These are phyloP conservation scores for Simplicillium sp. DNA, from an alignment of 2,329 filamentous ascomycete genomes.

Conservation along the genomic window DNA sequence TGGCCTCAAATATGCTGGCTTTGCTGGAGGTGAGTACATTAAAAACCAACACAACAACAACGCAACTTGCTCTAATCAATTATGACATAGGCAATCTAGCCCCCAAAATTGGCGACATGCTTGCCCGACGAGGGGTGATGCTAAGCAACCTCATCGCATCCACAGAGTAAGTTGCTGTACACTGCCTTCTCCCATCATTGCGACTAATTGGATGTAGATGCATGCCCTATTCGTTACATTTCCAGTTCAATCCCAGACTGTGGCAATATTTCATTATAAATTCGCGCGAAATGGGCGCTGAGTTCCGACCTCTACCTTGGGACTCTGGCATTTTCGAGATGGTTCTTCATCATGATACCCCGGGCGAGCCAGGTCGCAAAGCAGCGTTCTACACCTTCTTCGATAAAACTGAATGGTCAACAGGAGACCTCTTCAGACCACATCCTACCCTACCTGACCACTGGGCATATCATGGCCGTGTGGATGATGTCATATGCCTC, in stretches of 20 bases:
- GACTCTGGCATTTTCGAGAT: slow-evolving; percentile 26
- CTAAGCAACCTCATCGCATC: slow-evolving; percentile 27
- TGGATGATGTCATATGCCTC: slow-evolving; percentile 38
- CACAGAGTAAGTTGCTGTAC: slow-evolving; percentile 24
- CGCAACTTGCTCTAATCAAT: background rate
- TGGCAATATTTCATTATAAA: slow-evolving; percentile 32
- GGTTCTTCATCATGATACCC: slow-evolving; percentile 25
- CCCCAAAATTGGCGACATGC: slow-evolving; percentile 22
- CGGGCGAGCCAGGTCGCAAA: slow-evolving; percentile 22
- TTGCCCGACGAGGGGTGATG: slow-evolving; percentile 22
- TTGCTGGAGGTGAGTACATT: background rate
- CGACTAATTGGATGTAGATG: slow-evolving; percentile 15
- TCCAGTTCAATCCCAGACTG: slow-evolving; percentile 17
- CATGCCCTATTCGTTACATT: slow-evolving; percentile 20
- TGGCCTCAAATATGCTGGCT: too few species aligned
- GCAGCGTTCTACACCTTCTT: slow-evolving; percentile 26
- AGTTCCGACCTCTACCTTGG: slow-evolving; percentile 22
- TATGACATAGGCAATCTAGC: slow-evolving; percentile 21
- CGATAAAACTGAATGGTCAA: slow-evolving; percentile 23
- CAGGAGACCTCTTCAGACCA: slow-evolving; percentile 28
- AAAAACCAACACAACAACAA: too few species aligned
- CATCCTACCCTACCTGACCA: slow-evolving; percentile 26
- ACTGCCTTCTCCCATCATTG: background rate
- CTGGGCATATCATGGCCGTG: slow-evolving; percentile 14
- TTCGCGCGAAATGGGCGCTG: slow-evolving; percentile 24